These are phyloP conservation scores for Pythium monospermum DNA, from an alignment of 352 stramenopile genomes.

Conservation along the genomic window DNA sequence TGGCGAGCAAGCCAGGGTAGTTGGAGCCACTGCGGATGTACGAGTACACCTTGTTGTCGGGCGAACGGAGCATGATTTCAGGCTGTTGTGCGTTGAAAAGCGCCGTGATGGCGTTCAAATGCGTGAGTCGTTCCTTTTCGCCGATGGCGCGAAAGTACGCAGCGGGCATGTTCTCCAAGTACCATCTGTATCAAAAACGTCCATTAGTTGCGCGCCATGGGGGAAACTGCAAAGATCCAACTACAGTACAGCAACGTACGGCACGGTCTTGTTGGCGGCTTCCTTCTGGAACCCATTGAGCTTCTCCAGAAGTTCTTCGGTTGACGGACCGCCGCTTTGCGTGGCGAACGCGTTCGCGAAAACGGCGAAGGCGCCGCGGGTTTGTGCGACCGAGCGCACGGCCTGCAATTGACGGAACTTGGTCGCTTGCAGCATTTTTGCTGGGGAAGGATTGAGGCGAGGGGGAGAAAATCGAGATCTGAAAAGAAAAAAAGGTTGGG, in stretches of 20 bases:
- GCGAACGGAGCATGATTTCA: constrained; percentile 77
- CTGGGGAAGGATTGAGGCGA: constrained; percentile 11
- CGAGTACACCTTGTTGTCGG: constrained; percentile 70
- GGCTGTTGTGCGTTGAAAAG: constrained; percentile 70
- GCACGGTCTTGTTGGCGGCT: constrained; percentile 62
- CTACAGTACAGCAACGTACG: constrained; percentile 22
- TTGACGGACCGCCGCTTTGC: constrained; percentile 29
- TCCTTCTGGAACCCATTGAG: constrained; percentile 72
- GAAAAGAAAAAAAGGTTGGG: constrained; percentile 5
- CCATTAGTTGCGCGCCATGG: too few species aligned
- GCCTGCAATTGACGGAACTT: constrained; percentile 52
- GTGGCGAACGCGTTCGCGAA: constrained; percentile 40
- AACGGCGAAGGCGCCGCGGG: constrained; percentile 26
- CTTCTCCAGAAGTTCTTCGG: constrained; percentile 46
- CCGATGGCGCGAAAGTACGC: constrained; percentile 87
- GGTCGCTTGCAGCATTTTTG: constrained; percentile 55
- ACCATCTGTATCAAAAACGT: constrained; percentile 77
- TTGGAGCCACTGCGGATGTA: constrained; percentile 79
- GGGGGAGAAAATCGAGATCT: constrained; percentile 25
- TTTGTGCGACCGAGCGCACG: constrained; percentile 26
- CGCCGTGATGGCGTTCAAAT: constrained; percentile 85
- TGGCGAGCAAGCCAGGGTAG: constrained; percentile 65
- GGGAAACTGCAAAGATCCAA: too few species aligned
- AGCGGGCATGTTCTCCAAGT: constrained; percentile 86
- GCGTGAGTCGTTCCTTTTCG: constrained; percentile 79